Evolutionary conservation across 75 land plant species (phyloP), one percentile per base, ranked within the genome.

Genomic region (Gnetum montanum): DNA sequence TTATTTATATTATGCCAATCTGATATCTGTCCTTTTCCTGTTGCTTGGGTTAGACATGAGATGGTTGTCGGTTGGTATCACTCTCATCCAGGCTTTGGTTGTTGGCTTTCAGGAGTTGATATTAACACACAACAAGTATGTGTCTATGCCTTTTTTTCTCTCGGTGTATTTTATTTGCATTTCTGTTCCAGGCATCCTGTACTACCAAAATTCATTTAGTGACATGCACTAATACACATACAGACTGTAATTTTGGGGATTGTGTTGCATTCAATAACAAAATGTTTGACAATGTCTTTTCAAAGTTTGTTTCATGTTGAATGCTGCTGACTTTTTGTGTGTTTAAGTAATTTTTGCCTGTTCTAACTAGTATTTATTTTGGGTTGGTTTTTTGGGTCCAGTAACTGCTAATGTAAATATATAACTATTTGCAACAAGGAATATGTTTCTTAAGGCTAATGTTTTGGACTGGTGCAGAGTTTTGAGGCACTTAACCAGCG

Each of bases 21-120:
- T 41, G 13, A 41, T 41, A 36, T 36, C 12, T 8, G 38, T 13
- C 38, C 16, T 41, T 41, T 22, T 23, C 31, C n/a, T 49, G 15
- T 24, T 47, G 13, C 6, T 59, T 71, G 57, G n/a, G n/a, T n/a
- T 76, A 93, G 98, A 62, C 95, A 85, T 7, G 98, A 93, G 62
- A 93, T 93, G 98, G 98, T 93, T 34, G 98, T 93, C 6, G 98
- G 98, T 3, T 93, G 96, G 98, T 93, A 93, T 58, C 98, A 93
- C 66, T 89, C 91, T 13, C 98, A 93, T 68, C 98, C 98, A 43
- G 98, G 98, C 26, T 93, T 93, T 71, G 98, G 98, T 15, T 93
- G 98, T 63, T 93, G 98, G 98, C 96, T 93, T 37, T 93, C 98
- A 60, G 98, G 98, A 31, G 98, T 93, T 25, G 98, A 93, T 70